Evolutionary conservation across 1,284 basidiomycete genomes (phyloP).

Genomic region (Cryptococcus depauperatus): DNA sequence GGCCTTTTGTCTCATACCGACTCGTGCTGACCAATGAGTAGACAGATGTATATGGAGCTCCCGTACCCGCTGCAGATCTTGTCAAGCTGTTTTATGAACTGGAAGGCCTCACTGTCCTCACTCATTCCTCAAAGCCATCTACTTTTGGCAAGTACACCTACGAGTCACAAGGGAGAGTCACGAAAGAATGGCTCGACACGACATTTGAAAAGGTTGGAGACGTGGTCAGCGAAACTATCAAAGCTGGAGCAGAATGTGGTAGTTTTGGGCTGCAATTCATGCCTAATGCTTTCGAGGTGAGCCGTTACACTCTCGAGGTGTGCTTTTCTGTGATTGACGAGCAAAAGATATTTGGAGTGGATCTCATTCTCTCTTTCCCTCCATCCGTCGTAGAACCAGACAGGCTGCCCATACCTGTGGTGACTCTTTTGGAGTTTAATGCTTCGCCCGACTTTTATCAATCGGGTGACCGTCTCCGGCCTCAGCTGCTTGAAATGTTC

Average conservation of each 20-base stretch:
- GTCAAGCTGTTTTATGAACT: slow-evolving; percentile 73
- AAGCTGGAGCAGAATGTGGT: slow-evolving; percentile 69
- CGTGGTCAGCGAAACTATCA: slow-evolving; percentile 71
- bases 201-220: slow-evolving; percentile 59
- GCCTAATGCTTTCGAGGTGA: slow-evolving; percentile 82
- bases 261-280: slow-evolving; percentile 54
- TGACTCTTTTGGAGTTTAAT: slow-evolving; percentile 83
- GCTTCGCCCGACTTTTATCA: slow-evolving; percentile 94
- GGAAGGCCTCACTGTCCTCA: slow-evolving; percentile 53
- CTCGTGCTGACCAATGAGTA: slow-evolving; percentile 1
- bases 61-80: slow-evolving; percentile 35
- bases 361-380: slow-evolving; percentile 68
- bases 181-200: slow-evolving; percentile 50
- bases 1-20: slow-evolving; percentile 3
- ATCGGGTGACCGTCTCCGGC: slow-evolving; percentile 67
- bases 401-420: slow-evolving; percentile 49
- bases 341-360: slow-evolving; percentile 67
- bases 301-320: slow-evolving; percentile 3
- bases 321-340: not conserved
- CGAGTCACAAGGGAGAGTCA: slow-evolving; percentile 33
- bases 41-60: slow-evolving; percentile 50
- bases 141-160: slow-evolving; percentile 6
- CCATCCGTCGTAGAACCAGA: slow-evolving; percentile 2
- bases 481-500: slow-evolving; percentile 75
- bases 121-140: slow-evolving; percentile 13